Conservation (phyloP, 805 yeast species). For the Lipomyces kockii region DNA sequence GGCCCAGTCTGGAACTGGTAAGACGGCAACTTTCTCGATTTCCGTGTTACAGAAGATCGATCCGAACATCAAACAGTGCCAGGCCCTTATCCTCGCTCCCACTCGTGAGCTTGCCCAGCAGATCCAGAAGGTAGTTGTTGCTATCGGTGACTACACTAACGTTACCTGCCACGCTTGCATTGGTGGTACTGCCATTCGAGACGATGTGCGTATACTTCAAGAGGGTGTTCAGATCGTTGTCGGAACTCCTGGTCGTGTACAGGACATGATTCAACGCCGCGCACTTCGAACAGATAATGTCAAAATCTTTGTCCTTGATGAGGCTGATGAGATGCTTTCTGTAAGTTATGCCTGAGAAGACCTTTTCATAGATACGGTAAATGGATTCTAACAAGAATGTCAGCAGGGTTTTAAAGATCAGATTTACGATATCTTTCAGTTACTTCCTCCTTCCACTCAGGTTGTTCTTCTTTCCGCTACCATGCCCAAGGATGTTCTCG, state of each 20-base stretch:
- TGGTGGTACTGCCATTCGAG: slow-evolving; percentile 87
- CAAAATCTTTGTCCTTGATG: slow-evolving; percentile 90
- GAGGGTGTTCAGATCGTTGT: slow-evolving; percentile 90
- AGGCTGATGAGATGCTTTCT: slow-evolving; percentile 93
- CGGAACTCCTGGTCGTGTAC: slow-evolving; percentile 97
- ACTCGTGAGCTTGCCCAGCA: slow-evolving; percentile 96
- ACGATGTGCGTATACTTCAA: slow-evolving; percentile 73
- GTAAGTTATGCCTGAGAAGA: background rate
- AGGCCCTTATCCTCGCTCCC: slow-evolving; percentile 90
- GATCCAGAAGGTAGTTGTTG: slow-evolving; percentile 83
- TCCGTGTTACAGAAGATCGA: slow-evolving; percentile 90
- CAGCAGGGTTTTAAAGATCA: slow-evolving; percentile 90
- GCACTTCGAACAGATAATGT: slow-evolving; percentile 71
- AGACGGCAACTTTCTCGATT: slow-evolving; percentile 96
- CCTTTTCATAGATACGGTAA: background rate
- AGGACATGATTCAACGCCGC: slow-evolving; percentile 87
- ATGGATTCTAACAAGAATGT: background rate
- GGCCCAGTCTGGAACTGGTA: slow-evolving; percentile 99
- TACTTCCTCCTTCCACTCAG: slow-evolving; percentile 82
- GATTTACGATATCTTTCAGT: slow-evolving; percentile 87
- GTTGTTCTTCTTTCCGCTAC: slow-evolving; percentile 96
- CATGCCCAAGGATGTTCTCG: slow-evolving; percentile 86
- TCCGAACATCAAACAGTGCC: slow-evolving; percentile 70
- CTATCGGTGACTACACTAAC: slow-evolving; percentile 87
- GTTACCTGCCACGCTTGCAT: slow-evolving; percentile 88